Conservation (phyloP, 495 filamentous ascomycete genomes). For the Trichocladium uniseriatum region DNA sequence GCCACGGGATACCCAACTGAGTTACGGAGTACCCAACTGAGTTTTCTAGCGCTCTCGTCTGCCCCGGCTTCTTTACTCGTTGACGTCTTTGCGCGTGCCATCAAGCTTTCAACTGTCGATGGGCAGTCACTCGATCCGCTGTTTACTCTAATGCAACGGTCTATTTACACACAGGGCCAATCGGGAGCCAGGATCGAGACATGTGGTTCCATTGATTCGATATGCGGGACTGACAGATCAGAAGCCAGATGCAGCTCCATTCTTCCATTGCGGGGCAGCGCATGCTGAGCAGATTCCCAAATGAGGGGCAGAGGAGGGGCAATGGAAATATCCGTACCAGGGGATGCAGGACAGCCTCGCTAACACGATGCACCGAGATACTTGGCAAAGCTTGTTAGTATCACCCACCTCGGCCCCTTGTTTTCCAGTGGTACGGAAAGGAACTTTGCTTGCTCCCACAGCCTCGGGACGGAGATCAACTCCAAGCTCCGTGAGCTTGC, state of each 20-base stretch:
- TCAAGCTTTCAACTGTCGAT: no score
- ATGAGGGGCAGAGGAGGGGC: constrained; percentile 1
- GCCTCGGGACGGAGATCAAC: no score
- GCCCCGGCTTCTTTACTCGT: no score
- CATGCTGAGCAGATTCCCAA: neutral
- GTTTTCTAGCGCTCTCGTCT: no score
- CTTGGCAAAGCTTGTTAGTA: constrained; percentile 1
- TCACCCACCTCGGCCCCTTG: no score
- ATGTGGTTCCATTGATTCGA: constrained; percentile 20
- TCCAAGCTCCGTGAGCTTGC: no score
- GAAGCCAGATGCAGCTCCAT: neutral
- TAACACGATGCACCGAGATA: neutral
- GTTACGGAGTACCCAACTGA: no score
- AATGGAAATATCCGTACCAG: neutral
- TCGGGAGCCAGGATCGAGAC: constrained; percentile 12
- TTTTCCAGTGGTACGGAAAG: no score
- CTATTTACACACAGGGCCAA: constrained; percentile 10
- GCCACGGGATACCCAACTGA: no score
- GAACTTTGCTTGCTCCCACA: no score
- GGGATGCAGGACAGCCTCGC: neutral
- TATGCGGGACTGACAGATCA: constrained; percentile 16
- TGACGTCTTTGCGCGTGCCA: no score
- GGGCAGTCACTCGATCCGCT: no score
- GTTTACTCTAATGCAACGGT: neutral
- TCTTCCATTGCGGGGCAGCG: constrained; percentile 15